These are phyloP conservation scores for Circinella minor DNA, from an alignment of 371 early-diverging fungal species.

Conservation along the genomic window DNA sequence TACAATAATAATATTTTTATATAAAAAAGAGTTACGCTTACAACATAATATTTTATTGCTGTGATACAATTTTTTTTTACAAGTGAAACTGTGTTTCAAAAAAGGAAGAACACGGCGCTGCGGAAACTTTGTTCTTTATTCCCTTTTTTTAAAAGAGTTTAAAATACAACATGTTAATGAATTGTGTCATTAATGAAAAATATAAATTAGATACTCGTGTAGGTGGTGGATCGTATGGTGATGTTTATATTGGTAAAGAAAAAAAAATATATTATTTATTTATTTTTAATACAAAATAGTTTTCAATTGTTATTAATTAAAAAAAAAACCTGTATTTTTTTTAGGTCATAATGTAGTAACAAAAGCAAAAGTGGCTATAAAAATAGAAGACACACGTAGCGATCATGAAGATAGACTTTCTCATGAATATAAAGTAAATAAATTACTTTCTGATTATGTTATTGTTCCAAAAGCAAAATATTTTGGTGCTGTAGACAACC, in stretches of 20 bases:
- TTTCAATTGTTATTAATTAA: too few species aligned
- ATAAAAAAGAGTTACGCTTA: too few species aligned
- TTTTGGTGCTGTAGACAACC: neutral
- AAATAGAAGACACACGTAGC: neutral
- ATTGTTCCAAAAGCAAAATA: neutral
- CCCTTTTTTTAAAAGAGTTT: too few species aligned
- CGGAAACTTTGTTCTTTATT: too few species aligned
- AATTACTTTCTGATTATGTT: neutral
- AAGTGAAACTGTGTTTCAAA: too few species aligned
- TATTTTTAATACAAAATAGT: too few species aligned
- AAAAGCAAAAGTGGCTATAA: neutral
- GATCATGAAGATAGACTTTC: neutral
- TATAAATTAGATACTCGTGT: neutral
- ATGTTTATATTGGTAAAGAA: conserved; percentile 1
- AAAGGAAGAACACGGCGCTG: too few species aligned
- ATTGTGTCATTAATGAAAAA: neutral
- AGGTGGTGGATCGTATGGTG: neutral
- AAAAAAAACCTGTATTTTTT: too few species aligned
- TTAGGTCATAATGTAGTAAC: neutral
- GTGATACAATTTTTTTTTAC: too few species aligned
- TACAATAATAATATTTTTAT: too few species aligned
- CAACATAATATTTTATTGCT: too few species aligned
- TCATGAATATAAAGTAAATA: neutral
- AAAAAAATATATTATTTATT: too few species aligned
- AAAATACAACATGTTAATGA: neutral